phyloP scores from a whole-genome alignment of 75 land plant species.

The Pinus tabuliformis region DNA sequence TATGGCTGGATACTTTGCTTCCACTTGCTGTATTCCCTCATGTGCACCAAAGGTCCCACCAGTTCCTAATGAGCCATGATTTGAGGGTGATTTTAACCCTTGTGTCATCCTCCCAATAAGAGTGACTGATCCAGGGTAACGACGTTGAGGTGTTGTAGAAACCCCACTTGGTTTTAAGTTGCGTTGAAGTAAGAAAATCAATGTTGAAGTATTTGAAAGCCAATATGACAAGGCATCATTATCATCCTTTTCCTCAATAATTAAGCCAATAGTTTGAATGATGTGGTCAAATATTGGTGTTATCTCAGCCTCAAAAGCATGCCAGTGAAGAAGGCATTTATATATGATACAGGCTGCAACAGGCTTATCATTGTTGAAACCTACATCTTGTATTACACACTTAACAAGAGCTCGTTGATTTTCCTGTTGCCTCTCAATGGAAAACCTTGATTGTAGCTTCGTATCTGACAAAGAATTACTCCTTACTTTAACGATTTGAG shows the following conservation, averaged over 20 bases:
- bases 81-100: constrained; percentile 53
- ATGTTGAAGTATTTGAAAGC: constrained; percentile 88
- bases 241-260: constrained; percentile 82
- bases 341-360: constrained; percentile 93
- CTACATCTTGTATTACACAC: constrained; percentile 86
- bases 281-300: constrained; percentile 85
- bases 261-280: constrained; percentile 79
- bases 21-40: constrained; percentile 56
- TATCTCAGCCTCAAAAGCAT: constrained; percentile 91
- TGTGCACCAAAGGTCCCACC: constrained; percentile 35
- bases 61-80: constrained; percentile 13
- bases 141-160: constrained; percentile 54
- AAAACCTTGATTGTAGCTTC: constrained; percentile 38
- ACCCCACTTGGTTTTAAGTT: constrained; percentile 74
- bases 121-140: constrained; percentile 46
- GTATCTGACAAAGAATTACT: constrained; percentile 55
- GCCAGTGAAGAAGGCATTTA: constrained; percentile 86
- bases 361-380: constrained; percentile 86
- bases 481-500: constrained; percentile 38
- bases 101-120: constrained; percentile 60
- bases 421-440: constrained; percentile 83
- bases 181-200: constrained; percentile 85
- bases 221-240: constrained; percentile 80
- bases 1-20: constrained; percentile 95
- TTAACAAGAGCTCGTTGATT: constrained; percentile 68